Base-by-base conservation (phyloP, 1,284 basidiomycete species). In the Rhodotorula sp. region DNA sequence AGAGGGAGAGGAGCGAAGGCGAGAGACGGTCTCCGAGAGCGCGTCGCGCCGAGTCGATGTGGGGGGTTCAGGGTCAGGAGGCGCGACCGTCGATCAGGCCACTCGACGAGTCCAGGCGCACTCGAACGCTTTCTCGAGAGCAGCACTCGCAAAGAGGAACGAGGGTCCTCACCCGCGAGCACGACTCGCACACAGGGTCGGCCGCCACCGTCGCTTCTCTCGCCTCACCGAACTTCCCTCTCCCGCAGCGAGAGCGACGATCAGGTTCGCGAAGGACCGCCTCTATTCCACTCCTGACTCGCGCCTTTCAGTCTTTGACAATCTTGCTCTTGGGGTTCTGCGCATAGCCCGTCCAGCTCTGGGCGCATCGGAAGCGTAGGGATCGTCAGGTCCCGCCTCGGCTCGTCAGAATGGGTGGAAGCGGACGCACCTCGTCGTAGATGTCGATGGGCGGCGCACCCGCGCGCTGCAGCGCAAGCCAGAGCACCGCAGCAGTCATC, bases 401-500 rank as follows among this genome's bases (percentile, higher is more conserved):
- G 41, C 27, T 17, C 32, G 10, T 1, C 7, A 6, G 27, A 78
- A 53, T n/a, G 46, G 48, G 53, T n/a, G 55, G 55, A 37, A 41
- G 25, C 12, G 25, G 27, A 78, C 87, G 72, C 76, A 91, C 90
- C 86, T 95, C 93, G 76, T 95, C 94, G 73, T 97, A 93, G 36
- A 97, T 79, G 53, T 87, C 86, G 73, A 89, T 67, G 77, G 54
- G 65, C n/a, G 56, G 84, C 51, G 87, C 86, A 19, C 87, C 89
- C 55, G 92, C 80, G 41, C 89, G 79, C 81, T 89, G 87, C 71
- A 95, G 81, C 39, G 91, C 94, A 67, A 97, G 84, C 94, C 95
- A 97, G 21, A 97, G 85, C 12, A 97, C 85, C 12, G 88, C 92
- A 5, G 97, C 97, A 22, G 95, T 97, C 97, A 99, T 99, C 27